Evolutionary conservation across 1,284 basidiomycete species (phyloP).

Genomic region (Ustanciosporium gigantosporum): DNA sequence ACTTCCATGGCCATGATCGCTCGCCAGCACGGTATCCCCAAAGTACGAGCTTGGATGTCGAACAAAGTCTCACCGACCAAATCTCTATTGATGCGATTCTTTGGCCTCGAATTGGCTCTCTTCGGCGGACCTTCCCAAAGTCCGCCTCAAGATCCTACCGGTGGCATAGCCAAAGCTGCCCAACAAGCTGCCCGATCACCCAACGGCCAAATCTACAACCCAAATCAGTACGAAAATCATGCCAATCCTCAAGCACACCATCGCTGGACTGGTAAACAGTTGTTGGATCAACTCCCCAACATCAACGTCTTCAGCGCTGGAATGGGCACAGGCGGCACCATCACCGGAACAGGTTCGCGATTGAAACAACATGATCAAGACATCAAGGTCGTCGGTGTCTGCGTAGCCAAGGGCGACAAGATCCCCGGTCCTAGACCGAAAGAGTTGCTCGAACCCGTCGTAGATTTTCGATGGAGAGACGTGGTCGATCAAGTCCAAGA

Average conservation of each 20-base stretch:
- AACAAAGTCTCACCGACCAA: constrained; percentile 44
- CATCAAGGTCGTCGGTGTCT: constrained; percentile 27
- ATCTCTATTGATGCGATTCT: constrained; percentile 36
- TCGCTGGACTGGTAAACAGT: constrained; percentile 39
- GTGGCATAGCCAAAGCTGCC: constrained; percentile 35
- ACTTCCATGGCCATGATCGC: constrained; percentile 41
- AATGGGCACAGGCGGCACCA: constrained; percentile 40
- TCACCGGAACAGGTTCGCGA: constrained; percentile 28
- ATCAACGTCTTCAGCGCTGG: constrained; percentile 34
- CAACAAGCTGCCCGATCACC: constrained; percentile 12
- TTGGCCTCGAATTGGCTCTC: constrained; percentile 39
- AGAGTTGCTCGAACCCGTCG: constrained; percentile 27
- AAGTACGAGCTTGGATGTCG: constrained; percentile 29
- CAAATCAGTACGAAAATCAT: constrained; percentile 36
- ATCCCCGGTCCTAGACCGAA: constrained; percentile 35
- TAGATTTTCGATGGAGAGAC: constrained; percentile 28
- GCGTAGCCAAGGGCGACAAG: constrained; percentile 24
- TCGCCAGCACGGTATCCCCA: constrained; percentile 22
- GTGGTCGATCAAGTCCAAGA: constrained; percentile 27
- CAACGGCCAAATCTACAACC: constrained; percentile 19
- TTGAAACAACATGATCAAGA: constrained; percentile 7
- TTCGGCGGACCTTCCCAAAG: constrained; percentile 42
- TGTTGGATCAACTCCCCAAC: constrained; percentile 33
- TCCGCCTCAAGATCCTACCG: constrained; percentile 24
- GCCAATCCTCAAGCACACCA: constrained; percentile 30